Percentiles rank a stretch among this genome's conserved stretches.
These are phyloP conservation scores for Clonostachys solani DNA, from an alignment of 2,329 filamentous ascomycete species.

Conservation along the genomic window DNA sequence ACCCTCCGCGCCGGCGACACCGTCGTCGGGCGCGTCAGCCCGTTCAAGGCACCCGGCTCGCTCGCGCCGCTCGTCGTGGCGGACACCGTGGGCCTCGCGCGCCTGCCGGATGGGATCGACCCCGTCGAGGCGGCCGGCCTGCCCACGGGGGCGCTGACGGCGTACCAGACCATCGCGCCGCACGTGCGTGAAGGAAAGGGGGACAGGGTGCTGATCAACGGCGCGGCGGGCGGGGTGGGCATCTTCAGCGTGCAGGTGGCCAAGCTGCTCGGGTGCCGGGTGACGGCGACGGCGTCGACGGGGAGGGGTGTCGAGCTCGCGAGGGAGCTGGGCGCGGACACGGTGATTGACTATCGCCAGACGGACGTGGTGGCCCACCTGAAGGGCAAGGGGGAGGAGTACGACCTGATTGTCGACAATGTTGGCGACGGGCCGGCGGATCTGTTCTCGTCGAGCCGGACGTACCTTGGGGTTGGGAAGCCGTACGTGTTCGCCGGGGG, in stretches of 20 bases:
- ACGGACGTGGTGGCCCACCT: constrained; percentile 42
- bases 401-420: constrained; percentile 53
- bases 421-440: constrained; percentile 42
- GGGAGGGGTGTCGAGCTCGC: constrained; percentile 50
- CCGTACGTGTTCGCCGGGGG: constrained; percentile 48
- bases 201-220: constrained; percentile 61
- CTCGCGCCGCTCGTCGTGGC: constrained; percentile 36
- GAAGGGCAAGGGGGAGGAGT: constrained; percentile 38
- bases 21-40: constrained; percentile 33
- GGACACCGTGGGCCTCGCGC: constrained; percentile 21
- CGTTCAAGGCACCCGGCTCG: constrained; percentile 26
- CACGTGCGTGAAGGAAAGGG: constrained; percentile 47
- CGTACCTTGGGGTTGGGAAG: constrained; percentile 42
- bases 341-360: constrained; percentile 57
- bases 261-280: constrained; percentile 55
- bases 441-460: constrained; percentile 47
- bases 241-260: constrained; percentile 61
- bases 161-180: constrained; percentile 41
- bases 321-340: constrained; percentile 57
- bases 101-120: constrained; percentile 31
- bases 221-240: constrained; percentile 60
- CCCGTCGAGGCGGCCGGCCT: constrained; percentile 35
- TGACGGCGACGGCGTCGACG: constrained; percentile 57
- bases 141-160: constrained; percentile 40
- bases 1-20: constrained; percentile 31